Conservation (phyloP, 352 stramenopile species). For the Phytophthora tubulina region DNA sequence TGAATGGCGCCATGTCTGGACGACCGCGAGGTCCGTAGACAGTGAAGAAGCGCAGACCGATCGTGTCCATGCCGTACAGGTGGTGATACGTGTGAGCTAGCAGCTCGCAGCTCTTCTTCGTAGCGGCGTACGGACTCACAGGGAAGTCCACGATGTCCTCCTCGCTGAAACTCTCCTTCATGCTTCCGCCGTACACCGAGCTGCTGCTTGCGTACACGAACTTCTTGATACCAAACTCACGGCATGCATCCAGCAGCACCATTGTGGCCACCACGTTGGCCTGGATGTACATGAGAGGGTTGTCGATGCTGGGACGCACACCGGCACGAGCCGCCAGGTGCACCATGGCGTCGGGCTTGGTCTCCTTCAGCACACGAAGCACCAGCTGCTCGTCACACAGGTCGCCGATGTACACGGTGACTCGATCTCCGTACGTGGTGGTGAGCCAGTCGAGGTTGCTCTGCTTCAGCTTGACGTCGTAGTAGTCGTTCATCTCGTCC, state of each 20-base stretch:
- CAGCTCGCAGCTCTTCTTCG: slow-evolving; percentile 98
- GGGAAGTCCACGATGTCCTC: slow-evolving; percentile 93
- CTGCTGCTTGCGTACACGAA: slow-evolving; percentile 97
- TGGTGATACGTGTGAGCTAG: slow-evolving; percentile 98
- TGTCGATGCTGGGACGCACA: slow-evolving; percentile 97
- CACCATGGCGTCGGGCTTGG: slow-evolving; percentile 86
- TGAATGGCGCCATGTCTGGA: slow-evolving; percentile 99
- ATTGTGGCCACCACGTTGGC: slow-evolving; percentile 97
- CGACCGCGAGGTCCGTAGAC: slow-evolving; percentile 97
- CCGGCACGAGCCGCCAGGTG: slow-evolving; percentile 97
- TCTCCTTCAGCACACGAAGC: slow-evolving; percentile 90
- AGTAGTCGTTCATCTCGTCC: slow-evolving; percentile 99
- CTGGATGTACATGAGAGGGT: slow-evolving; percentile 98
- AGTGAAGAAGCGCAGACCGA: slow-evolving; percentile 98
- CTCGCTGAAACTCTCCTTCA: slow-evolving; percentile 93
- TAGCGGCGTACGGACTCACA: slow-evolving; percentile 97
- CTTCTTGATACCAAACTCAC: slow-evolving; percentile 90
- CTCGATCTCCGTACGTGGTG: slow-evolving; percentile 59
- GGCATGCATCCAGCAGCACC: slow-evolving; percentile 92
- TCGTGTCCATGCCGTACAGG: slow-evolving; percentile 95
- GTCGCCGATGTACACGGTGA: slow-evolving; percentile 91
- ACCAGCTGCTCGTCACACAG: slow-evolving; percentile 95
- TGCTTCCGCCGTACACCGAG: slow-evolving; percentile 96
- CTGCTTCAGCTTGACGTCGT: slow-evolving; percentile 98
- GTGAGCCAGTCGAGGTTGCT: slow-evolving; percentile 93